Conservation (phyloP, 2,329 filamentous ascomycete genomes). For the Aspergillus quadricinctus region DNA sequence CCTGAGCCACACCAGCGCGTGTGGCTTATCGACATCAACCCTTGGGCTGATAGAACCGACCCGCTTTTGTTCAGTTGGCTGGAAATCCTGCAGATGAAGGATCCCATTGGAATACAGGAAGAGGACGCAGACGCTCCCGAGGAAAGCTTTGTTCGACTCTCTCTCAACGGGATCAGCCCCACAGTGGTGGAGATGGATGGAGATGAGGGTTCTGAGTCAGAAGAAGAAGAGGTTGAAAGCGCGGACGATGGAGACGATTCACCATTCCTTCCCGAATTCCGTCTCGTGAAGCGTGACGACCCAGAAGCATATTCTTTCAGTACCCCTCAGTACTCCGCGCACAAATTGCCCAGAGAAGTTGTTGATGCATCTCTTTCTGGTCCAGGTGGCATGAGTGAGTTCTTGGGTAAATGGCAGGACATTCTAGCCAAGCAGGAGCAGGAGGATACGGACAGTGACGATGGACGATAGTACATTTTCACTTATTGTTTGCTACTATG, state of each 20-base stretch:
- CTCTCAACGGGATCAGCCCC: slow-evolving; percentile 22
- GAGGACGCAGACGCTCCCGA: slow-evolving; percentile 30
- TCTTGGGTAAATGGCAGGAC: slow-evolving; percentile 70
- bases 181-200: slow-evolving; percentile 6
- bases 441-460: slow-evolving; percentile 37
- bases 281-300: slow-evolving; percentile 77
- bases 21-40: slow-evolving; percentile 89
- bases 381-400: slow-evolving; percentile 74
- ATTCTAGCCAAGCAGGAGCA: slow-evolving; percentile 43
- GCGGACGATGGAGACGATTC: slow-evolving; percentile 48
- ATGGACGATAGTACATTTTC: slow-evolving; percentile 14
- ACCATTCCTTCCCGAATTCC: slow-evolving; percentile 67
- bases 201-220: slow-evolving; percentile 25
- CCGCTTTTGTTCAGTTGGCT: slow-evolving; percentile 84
- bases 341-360: slow-evolving; percentile 91
- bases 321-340: slow-evolving; percentile 84
- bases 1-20: slow-evolving; percentile 70
- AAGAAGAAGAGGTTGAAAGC: slow-evolving; percentile 36
- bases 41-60: slow-evolving; percentile 88
- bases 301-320: slow-evolving; percentile 84
- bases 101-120: slow-evolving; percentile 35
- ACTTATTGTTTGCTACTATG: background rate
- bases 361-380: slow-evolving; percentile 65
- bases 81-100: slow-evolving; percentile 70
- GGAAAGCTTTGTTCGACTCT: slow-evolving; percentile 31